A percentile compares a stretch with the other conserved stretches of the same genome.
phyloP scores from a whole-genome alignment of 352 stramenopile species.

The Pythium oligandrum region DNA sequence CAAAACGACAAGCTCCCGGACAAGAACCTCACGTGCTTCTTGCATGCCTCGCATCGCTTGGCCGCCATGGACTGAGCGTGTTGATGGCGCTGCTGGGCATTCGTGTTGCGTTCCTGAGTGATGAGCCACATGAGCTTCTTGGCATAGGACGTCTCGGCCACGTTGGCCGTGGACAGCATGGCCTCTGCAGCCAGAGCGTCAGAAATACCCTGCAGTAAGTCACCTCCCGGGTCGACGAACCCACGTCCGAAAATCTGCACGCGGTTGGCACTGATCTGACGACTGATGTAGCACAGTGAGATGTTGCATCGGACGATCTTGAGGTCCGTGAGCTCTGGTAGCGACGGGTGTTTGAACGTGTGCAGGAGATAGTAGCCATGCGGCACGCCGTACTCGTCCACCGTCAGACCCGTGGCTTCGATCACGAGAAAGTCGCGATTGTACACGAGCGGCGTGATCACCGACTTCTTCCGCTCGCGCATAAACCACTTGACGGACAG shows the following conservation, averaged over 20 bases:
- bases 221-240: slow-evolving; percentile 33
- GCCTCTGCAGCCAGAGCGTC: slow-evolving; percentile 30
- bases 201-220: slow-evolving; percentile 24
- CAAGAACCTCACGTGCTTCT: no score
- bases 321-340: slow-evolving; percentile 26
- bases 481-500: slow-evolving; percentile 44
- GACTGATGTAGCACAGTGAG: slow-evolving; percentile 40
- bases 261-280: slow-evolving; percentile 14
- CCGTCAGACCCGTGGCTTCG: slow-evolving; percentile 40
- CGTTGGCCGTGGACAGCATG: slow-evolving; percentile 28
- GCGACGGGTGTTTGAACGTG: slow-evolving; percentile 31
- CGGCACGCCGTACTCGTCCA: slow-evolving; percentile 30
- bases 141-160: slow-evolving; percentile 52
- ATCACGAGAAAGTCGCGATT: slow-evolving; percentile 43
- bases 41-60: no score
- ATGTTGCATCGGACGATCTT: slow-evolving; percentile 30
- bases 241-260: slow-evolving; percentile 49
- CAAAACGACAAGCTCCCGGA: no score
- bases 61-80: no score
- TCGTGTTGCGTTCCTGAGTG: no score
- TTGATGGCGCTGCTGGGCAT: no score
- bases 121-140: slow-evolving; percentile 71
- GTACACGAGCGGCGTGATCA: slow-evolving; percentile 28
- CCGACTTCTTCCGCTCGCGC: slow-evolving; percentile 17
- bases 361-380: slow-evolving; percentile 54